phyloP scores from a whole-genome alignment of 1,139 yeast genomes.

The Yamadazyma diospyri region DNA sequence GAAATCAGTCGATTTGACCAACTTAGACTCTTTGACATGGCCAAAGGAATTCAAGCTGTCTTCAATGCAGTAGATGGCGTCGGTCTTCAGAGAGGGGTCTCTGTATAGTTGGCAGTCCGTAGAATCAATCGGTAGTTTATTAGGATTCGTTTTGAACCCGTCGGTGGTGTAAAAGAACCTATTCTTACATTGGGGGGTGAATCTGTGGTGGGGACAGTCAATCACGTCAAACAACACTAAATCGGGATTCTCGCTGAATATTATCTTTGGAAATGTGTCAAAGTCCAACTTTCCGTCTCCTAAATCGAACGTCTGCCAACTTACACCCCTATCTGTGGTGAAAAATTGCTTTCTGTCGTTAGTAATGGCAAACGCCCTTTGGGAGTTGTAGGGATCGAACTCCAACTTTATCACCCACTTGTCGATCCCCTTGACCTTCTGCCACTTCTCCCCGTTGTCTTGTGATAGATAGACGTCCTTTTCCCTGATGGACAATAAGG shows the following conservation, averaged over 20 bases:
- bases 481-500: constrained; percentile 38
- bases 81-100: constrained; percentile 34
- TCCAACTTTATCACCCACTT: constrained; percentile 26
- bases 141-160: constrained; percentile 45
- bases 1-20: constrained; percentile 52
- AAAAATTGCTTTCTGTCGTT: constrained; percentile 37
- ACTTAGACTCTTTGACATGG: constrained; percentile 36
- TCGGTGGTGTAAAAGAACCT: constrained; percentile 50
- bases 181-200: constrained; percentile 28
- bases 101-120: constrained; percentile 52
- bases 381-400: constrained; percentile 43
- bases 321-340: constrained; percentile 55
- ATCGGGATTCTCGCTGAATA: constrained; percentile 41
- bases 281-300: constrained; percentile 11
- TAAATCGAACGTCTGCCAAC: constrained; percentile 49
- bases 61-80: constrained; percentile 48
- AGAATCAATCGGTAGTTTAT: constrained; percentile 28
- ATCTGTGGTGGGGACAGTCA: constrained; percentile 29
- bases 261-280: constrained; percentile 17
- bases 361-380: constrained; percentile 54
- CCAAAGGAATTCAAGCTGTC: constrained; percentile 42
- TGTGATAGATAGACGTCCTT: constrained; percentile 38
- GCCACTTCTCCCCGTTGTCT: constrained; percentile 61
- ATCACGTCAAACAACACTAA: constrained; percentile 36
- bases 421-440: constrained; percentile 26